Percentiles rank a stretch among this genome's conserved stretches.
Conservation (phyloP, 257 asterid species). For the Jaltomata sinuosa region DNA sequence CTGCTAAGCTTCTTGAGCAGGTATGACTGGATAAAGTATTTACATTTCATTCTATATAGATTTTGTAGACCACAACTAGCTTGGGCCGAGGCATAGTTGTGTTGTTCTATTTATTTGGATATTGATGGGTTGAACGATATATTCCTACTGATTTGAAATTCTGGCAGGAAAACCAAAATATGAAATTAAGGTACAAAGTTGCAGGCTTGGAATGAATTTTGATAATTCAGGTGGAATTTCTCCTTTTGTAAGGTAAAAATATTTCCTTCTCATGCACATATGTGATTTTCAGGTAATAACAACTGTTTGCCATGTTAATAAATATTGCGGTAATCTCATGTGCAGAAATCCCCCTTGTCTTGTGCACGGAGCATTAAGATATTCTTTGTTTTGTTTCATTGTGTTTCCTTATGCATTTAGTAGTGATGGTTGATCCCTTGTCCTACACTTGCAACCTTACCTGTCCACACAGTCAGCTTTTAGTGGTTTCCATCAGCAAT, state of each 20-base stretch:
- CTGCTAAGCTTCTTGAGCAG: slow-evolving; percentile 70
- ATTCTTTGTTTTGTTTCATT: not conserved
- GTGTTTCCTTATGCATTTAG: not conserved
- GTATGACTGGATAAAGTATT: slow-evolving; percentile 18
- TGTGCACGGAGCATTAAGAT: not conserved
- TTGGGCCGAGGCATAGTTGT: not conserved
- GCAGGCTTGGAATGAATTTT: slow-evolving; percentile 71
- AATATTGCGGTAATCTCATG: not conserved
- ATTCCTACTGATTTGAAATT: not conserved
- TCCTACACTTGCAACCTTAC: not conserved
- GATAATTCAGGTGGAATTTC: slow-evolving; percentile 6
- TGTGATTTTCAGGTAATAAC: not conserved
- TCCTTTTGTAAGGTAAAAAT: not conserved
- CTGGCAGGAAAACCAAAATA: slow-evolving; percentile 64
- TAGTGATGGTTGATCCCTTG: not conserved
- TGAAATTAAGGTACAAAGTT: slow-evolving; percentile 67
- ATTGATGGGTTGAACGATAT: not conserved
- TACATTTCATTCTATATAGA: not conserved
- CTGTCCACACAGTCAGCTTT: not conserved
- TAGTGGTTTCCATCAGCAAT: not conserved
- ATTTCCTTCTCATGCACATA: not conserved
- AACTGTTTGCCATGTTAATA: not conserved
- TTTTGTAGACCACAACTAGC: not conserved
- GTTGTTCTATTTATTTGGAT: not conserved
- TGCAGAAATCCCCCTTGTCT: not conserved